Percentiles rank a stretch among this genome's conserved stretches.
Conservation (phyloP, 2,329 filamentous ascomycete genomes). For the Cadophora luteo-olivacea region DNA sequence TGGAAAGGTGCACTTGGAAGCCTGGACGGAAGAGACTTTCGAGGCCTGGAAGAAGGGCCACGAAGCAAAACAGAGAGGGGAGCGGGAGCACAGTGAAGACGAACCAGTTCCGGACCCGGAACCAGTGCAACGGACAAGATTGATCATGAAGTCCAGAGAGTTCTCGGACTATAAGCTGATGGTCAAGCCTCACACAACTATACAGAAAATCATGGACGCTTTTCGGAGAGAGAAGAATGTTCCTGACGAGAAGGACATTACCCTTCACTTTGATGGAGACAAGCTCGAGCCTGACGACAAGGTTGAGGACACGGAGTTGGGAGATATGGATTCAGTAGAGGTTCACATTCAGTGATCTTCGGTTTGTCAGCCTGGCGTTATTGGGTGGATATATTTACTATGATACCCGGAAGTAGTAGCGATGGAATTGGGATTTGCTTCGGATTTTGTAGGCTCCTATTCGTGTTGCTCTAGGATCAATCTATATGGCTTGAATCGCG, state of each 20-base stretch:
- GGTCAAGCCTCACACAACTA: slow-evolving; percentile 60
- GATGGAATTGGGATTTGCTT: background rate
- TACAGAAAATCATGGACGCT: slow-evolving; percentile 66
- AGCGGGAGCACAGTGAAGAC: slow-evolving; percentile 33
- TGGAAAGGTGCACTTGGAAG: slow-evolving; percentile 74
- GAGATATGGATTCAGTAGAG: slow-evolving; percentile 78
- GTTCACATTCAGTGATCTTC: slow-evolving; percentile 51
- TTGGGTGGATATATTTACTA: slow-evolving; percentile 1
- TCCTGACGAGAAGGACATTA: slow-evolving; percentile 57
- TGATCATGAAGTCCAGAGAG: slow-evolving; percentile 61
- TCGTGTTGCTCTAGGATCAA: background rate
- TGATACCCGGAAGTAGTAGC: slow-evolving; percentile 33
- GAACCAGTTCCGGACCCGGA: slow-evolving; percentile 38
- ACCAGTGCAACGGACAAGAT: slow-evolving; percentile 49
- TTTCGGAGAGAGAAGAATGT: slow-evolving; percentile 65
- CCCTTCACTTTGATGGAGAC: slow-evolving; percentile 79
- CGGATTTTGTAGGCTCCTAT: background rate
- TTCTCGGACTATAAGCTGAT: slow-evolving; percentile 57
- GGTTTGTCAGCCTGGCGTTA: slow-evolving; percentile 28
- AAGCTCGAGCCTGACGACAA: slow-evolving; percentile 64
- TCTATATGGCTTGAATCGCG: background rate
- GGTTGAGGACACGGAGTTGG: slow-evolving; percentile 73
- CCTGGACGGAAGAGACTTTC: slow-evolving; percentile 73
- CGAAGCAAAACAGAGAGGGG: slow-evolving; percentile 25
- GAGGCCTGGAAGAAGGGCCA: slow-evolving; percentile 43